Percentiles rank a stretch among this genome's conserved stretches.
These are phyloP conservation scores for Sclerotinia trifoliorum DNA, from an alignment of 2,329 filamentous ascomycete genomes.

Conservation along the genomic window DNA sequence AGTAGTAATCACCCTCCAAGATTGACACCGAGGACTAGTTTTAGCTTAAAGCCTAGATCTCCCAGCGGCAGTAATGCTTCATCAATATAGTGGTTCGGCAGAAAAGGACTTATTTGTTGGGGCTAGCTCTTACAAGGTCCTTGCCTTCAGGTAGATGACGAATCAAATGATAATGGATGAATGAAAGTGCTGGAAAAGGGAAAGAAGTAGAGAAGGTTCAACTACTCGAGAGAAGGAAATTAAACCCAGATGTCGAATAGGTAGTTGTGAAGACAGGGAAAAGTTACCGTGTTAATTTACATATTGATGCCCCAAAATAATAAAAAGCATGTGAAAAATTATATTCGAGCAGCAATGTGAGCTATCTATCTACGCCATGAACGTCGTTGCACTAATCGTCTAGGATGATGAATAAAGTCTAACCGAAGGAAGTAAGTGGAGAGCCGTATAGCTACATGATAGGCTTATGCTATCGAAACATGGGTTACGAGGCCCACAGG, in stretches of 20 bases:
- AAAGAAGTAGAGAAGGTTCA: no score
- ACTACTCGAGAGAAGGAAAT: no score
- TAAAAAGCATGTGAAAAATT: not conserved
- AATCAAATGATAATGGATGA: no score
- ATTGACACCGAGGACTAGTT: slow-evolving; percentile 13
- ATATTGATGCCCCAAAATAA: not conserved
- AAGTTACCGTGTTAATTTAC: not conserved
- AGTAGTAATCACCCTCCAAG: not conserved
- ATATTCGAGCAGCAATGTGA: not conserved
- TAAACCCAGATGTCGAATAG: no score
- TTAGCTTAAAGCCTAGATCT: slow-evolving; percentile 12
- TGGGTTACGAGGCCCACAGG: slow-evolving; percentile 2
- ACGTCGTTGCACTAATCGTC: slow-evolving; percentile 6
- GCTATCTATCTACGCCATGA: not conserved
- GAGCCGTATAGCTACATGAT: not conserved
- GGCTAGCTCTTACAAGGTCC: not conserved
- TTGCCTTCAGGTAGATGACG: no score
- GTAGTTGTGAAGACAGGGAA: not conserved
- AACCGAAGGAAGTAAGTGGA: not conserved
- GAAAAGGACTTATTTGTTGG: not conserved
- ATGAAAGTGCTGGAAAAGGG: no score
- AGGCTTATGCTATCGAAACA: slow-evolving; percentile 6
- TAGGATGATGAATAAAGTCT: not conserved
- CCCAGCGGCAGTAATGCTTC: not conserved
- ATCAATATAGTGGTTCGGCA: not conserved